phyloP scores from a whole-genome alignment of 2,329 filamentous ascomycete species.

The Pseudopithomyces maydicus region DNA sequence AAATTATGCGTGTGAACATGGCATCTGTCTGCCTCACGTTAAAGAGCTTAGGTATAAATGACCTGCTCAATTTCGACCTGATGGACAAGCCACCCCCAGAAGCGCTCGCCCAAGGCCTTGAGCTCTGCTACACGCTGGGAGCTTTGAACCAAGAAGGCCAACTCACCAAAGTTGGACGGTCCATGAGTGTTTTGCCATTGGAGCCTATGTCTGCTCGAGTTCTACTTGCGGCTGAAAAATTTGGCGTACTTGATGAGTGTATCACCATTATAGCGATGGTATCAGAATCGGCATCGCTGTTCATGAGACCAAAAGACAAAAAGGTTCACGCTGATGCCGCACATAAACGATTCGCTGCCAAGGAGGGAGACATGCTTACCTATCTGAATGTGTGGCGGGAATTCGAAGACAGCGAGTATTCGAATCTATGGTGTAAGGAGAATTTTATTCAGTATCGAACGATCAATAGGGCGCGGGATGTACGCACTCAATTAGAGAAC shows the following conservation, averaged over 20 bases:
- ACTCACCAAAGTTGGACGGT: constrained; percentile 85
- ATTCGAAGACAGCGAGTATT: constrained; percentile 92
- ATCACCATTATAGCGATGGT: constrained; percentile 95
- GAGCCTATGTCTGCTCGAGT: constrained; percentile 91
- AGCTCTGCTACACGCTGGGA: constrained; percentile 89
- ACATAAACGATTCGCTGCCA: constrained; percentile 83
- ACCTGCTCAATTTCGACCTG: constrained; percentile 92
- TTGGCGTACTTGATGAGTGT: constrained; percentile 92
- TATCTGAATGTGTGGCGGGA: constrained; percentile 89
- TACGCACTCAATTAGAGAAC: constrained; percentile 88
- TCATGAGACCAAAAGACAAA: constrained; percentile 96
- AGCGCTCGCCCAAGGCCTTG: constrained; percentile 84
- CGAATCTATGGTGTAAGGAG: constrained; percentile 83
- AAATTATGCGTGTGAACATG: constrained; percentile 90
- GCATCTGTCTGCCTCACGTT: constrained; percentile 82
- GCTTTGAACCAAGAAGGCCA: constrained; percentile 87
- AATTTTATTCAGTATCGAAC: constrained; percentile 93
- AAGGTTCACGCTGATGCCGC: constrained; percentile 95
- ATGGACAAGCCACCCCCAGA: constrained; percentile 93
- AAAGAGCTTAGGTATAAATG: constrained; percentile 89
- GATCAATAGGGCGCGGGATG: constrained; percentile 86
- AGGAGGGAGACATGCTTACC: constrained; percentile 92
- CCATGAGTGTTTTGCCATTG: constrained; percentile 94
- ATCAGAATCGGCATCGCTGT: constrained; percentile 83
- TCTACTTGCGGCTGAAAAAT: constrained; percentile 84